phyloP scores from a whole-genome alignment of 2,329 filamentous ascomycete genomes.

The Ophiobolus disseminans region DNA sequence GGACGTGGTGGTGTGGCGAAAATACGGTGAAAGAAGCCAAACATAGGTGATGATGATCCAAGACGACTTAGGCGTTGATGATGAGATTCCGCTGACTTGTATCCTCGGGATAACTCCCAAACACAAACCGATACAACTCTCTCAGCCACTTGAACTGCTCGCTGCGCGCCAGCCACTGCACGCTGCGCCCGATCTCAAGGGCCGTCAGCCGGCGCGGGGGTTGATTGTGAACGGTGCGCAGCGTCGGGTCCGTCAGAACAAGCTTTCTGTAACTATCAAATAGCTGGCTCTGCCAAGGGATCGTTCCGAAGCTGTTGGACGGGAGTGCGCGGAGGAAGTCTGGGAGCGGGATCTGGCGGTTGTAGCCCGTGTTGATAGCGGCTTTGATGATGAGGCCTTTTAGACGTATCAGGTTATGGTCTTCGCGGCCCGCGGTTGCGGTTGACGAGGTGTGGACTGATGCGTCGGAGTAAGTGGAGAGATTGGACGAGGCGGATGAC shows the following conservation, averaged over 20 bases:
- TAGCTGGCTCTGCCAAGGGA: slow-evolving; percentile 73
- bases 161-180: slow-evolving; percentile 75
- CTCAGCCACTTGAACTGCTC: slow-evolving; percentile 79
- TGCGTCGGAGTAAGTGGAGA: slow-evolving; percentile 79
- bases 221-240: slow-evolving; percentile 57
- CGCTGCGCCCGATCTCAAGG: slow-evolving; percentile 79
- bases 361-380: slow-evolving; percentile 83
- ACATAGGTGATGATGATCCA: neutral
- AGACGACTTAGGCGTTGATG: slow-evolving; percentile 53
- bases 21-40: too few species aligned
- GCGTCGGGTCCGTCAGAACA: slow-evolving; percentile 74
- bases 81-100: slow-evolving; percentile 70
- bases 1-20: too few species aligned
- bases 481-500: slow-evolving; percentile 76
- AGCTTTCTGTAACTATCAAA: slow-evolving; percentile 82
- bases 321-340: slow-evolving; percentile 79
- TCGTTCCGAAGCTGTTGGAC: slow-evolving; percentile 77
- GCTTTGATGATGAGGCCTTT: slow-evolving; percentile 84
- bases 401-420: slow-evolving; percentile 77
- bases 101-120: slow-evolving; percentile 83
- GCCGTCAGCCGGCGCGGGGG: slow-evolving; percentile 70
- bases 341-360: slow-evolving; percentile 69
- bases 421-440: slow-evolving; percentile 72
- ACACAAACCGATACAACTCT: slow-evolving; percentile 84
- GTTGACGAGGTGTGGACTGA: slow-evolving; percentile 72